Evolutionary conservation across 345 rosid genomes (phyloP), one percentile per base, ranked within the genome.

Genomic region (Combretum micranthum): DNA sequence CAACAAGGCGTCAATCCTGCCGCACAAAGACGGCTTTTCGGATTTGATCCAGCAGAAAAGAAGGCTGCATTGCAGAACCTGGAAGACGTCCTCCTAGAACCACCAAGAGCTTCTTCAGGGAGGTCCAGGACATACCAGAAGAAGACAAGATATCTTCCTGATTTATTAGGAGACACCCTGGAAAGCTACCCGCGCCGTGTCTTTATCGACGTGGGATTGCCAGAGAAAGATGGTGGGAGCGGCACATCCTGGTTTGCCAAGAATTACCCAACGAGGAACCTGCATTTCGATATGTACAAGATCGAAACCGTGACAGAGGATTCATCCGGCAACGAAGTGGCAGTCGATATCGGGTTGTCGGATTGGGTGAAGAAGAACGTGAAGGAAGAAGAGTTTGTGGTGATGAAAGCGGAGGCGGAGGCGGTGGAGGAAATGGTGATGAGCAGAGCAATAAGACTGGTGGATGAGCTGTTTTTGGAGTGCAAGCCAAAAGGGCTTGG

Each of bases 401-500:
- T 90, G 80, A 81, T 81, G 90, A 86, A 87, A 62, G 92, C 95
- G 11, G 83, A 86, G 59, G 88, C 87, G 0, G 90, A 88, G 58
- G 75, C 75, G 15, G 90, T 86, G 57, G 90, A 83, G 52, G 94
- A 83, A 60, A 73, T 85, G 78, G 66, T 83, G 82, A 84, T 63
- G 65, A 83, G 73, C 64, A 72, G 69, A 61, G 75, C 83, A 15
- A 75, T 78, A 14, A 66, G 71, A 52, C 58, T 88, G 62, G 88
- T 88, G 26, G 94, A 88, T 58, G 96, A 88, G 75, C 81, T 85
- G 47, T 88, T 82, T 83, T 70, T 88, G 88, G 96, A 85, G 47
- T 86, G 90, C 75, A 86, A 75, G 75, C 90, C 88, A 39, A 65
- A 66, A 55, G 73, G 82, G 32, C 64, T 56, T 44, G 75, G 69